Evolutionary conservation across 208 protist genomes (phyloP), one percentile per base, ranked within the genome.

Genomic region (Wallacemonas collosoma): DNA sequence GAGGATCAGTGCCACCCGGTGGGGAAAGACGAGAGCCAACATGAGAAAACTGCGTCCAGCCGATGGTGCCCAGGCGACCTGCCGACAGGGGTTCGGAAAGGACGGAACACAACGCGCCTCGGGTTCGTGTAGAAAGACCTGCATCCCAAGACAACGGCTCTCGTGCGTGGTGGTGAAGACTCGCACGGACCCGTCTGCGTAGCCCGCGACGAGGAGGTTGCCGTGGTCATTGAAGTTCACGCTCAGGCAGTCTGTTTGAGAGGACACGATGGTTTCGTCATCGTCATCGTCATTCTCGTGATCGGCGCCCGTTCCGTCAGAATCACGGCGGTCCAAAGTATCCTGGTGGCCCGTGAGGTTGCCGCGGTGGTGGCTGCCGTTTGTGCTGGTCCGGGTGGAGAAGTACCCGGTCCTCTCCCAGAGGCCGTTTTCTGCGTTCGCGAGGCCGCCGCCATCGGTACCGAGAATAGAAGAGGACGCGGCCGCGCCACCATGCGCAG

Each of bases 11-110:
- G 68, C 75, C 35, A 96, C 77, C 36, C 72, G 69, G 35, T 82
- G 72, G 14, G 76, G 51, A 53, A 80, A 80, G 2, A 91, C 87
- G 41, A 85, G 81, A 26, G 89, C 87, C 15, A 96, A 81, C 8
- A 86, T 80, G 62, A 91, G 70, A 64, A 93, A 96, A 75, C 89
- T 96, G 39, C 87, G 82, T 12, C 91, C 91, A 3, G 89, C 82
- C 2, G 78, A 82, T 12, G 91, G 91, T 2, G 91, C 63, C 89
- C 91, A 96, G 15, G 79, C 68, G 5, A 96, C 83, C 45, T 93
- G 89, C 39, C 58, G 80, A 57, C 80, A 80, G n/a, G 60, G 60
- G 39, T 65, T 41, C 9, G 57, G 57, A 1, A 26, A 65, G 14
- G 60, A 26, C 5, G 6, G 40, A 41, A 35, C 15, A 45, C 4